phyloP scores from a whole-genome alignment of 352 stramenopile species.

The Ophiocytium majus region DNA sequence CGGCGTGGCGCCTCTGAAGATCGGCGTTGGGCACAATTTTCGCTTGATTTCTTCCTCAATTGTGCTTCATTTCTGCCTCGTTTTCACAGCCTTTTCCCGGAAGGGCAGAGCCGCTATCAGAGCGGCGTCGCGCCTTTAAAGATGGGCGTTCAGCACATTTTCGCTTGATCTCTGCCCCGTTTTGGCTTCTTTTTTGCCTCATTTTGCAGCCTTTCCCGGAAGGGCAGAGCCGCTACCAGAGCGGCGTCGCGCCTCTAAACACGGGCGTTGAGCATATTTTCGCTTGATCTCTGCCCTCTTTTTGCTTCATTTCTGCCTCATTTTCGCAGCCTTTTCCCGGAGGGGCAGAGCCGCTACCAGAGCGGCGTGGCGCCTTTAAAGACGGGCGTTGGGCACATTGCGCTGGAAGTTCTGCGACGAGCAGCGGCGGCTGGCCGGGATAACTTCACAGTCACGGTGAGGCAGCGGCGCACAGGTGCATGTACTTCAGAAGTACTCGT shows the following conservation, averaged over 20 bases:
- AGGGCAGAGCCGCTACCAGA: slow-evolving; percentile 50
- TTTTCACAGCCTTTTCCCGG: slow-evolving; percentile 35
- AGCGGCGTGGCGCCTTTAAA: slow-evolving; percentile 43
- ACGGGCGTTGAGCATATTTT: slow-evolving; percentile 36
- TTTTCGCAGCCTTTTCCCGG: slow-evolving; percentile 33
- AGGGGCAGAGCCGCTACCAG: slow-evolving; percentile 52
- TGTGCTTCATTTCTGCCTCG: background rate
- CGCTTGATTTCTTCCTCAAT: no score
- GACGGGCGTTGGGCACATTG: slow-evolving; percentile 37
- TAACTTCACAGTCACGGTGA: slow-evolving; percentile 31
- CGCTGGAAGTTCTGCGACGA: slow-evolving; percentile 32
- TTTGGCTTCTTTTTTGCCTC: no score
- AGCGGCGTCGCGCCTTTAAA: slow-evolving; percentile 43
- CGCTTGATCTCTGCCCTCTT: no score
- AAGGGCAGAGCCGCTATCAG: slow-evolving; percentile 51
- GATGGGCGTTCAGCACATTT: slow-evolving; percentile 30
- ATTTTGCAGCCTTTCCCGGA: slow-evolving; percentile 50
- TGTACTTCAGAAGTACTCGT: no score
- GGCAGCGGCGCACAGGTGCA: no score
- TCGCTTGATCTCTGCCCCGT: no score
- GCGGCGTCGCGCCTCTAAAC: slow-evolving; percentile 40
- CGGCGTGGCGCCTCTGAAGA: slow-evolving; percentile 39
- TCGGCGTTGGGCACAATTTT: slow-evolving; percentile 37
- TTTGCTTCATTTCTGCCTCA: background rate
- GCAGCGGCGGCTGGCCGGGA: slow-evolving; percentile 28